phyloP scores from a whole-genome alignment of 1,284 basidiomycete genomes.

The Mycosarcoma maydis region DNA sequence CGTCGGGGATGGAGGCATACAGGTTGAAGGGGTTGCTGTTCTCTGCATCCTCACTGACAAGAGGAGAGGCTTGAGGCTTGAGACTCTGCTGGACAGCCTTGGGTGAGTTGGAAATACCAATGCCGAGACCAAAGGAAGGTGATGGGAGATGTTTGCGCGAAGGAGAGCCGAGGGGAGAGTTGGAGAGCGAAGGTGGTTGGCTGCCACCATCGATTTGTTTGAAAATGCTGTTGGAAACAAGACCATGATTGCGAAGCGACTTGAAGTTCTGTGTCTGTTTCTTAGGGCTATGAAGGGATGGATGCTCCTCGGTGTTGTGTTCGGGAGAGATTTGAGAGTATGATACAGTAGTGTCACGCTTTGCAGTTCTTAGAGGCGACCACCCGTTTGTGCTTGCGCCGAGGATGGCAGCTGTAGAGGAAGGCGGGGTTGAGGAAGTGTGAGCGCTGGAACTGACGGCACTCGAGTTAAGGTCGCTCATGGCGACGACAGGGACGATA shows the following conservation, averaged over 20 bases:
- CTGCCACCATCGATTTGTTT: constrained; percentile 38
- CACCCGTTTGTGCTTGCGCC: constrained; percentile 58
- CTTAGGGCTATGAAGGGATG: constrained; percentile 41
- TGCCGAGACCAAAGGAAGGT: constrained; percentile 54
- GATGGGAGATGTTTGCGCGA: constrained; percentile 11
- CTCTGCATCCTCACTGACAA: constrained; percentile 21
- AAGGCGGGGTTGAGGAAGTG: constrained; percentile 29
- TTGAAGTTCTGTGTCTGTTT: constrained; percentile 49
- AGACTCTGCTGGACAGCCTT: constrained; percentile 10
- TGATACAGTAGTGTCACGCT: constrained; percentile 25
- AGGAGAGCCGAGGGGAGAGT: constrained; percentile 21
- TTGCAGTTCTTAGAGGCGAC: constrained; percentile 48
- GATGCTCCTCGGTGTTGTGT: constrained; percentile 28
- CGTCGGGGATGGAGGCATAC: constrained; percentile 13
- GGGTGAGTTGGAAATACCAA: constrained; percentile 40
- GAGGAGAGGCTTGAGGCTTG: constrained; percentile 2
- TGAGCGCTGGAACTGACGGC: constrained; percentile 13
- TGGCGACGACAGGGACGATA: constrained; percentile 7
- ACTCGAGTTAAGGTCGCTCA: constrained; percentile 21
- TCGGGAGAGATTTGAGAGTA: constrained; percentile 34
- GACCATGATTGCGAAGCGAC: constrained; percentile 50
- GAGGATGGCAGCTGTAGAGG: constrained; percentile 53
- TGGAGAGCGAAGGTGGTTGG: constrained; percentile 11
- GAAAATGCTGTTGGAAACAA: constrained; percentile 62
- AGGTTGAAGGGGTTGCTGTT: constrained; percentile 38